Percentiles rank a stretch among this genome's conserved stretches.
These are phyloP conservation scores for Trichosporon sp. DNA, from an alignment of 1,284 basidiomycete genomes.

Conservation along the genomic window DNA sequence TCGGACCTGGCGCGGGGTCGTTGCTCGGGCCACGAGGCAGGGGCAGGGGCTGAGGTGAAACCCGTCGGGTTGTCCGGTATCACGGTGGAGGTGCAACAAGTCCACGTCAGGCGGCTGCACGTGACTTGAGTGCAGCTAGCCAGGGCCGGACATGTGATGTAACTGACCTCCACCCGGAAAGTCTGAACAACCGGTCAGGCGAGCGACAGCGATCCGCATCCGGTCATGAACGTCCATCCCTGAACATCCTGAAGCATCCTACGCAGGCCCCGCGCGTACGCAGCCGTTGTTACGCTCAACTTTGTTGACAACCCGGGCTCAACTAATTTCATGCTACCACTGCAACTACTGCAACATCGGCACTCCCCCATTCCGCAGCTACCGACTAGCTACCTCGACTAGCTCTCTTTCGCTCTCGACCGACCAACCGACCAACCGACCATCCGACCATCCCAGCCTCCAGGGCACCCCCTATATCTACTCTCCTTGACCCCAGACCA, in stretches of 20 bases:
- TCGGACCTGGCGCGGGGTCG: not conserved
- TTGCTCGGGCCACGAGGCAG: constrained; percentile 10
- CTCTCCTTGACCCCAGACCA: not conserved
- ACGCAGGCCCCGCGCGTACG: too few relatives aligned
- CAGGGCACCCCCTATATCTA: not conserved
- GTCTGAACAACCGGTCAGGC: not conserved
- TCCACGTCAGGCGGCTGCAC: not conserved
- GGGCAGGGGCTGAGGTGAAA: not conserved
- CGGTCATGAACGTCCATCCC: too few relatives aligned
- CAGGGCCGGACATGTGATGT: constrained; percentile 1
- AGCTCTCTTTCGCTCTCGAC: not conserved
- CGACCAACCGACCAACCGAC: too few relatives aligned
- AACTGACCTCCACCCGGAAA: constrained; percentile 6
- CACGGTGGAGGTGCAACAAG: not conserved
- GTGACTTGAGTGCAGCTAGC: not conserved
- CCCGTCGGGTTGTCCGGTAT: not conserved
- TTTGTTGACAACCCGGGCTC: not conserved
- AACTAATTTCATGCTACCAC: not conserved
- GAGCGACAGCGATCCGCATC: not conserved
- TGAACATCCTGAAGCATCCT: too few relatives aligned
- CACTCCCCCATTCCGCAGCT: not conserved
- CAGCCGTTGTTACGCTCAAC: too few relatives aligned
- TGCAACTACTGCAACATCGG: too few relatives aligned
- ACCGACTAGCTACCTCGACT: not conserved
- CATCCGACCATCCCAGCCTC: too few relatives aligned